Conservation (phyloP, 1,139 yeast species). For the Hyphopichia fennica region DNA sequence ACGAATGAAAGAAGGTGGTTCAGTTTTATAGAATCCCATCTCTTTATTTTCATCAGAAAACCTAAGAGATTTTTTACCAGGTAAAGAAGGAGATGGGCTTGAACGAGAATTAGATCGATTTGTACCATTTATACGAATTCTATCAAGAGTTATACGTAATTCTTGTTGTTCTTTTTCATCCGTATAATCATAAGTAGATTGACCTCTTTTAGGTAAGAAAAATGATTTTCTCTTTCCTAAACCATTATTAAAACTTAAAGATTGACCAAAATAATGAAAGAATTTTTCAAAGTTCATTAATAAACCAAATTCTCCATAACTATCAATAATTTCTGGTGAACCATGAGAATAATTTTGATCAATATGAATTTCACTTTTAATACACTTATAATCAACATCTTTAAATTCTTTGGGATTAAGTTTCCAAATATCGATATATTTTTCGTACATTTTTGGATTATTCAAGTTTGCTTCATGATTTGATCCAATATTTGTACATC, state of each 20-base stretch:
- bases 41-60: slow-evolving; percentile 1
- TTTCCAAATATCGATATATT: slow-evolving; percentile 8
- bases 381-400: slow-evolving; percentile 6
- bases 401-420: slow-evolving; percentile 6
- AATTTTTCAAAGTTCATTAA: slow-evolving; percentile 9
- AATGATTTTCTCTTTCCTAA: background rate
- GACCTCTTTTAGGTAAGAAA: background rate
- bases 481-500: background rate
- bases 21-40: background rate
- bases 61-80: background rate
- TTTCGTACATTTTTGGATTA: slow-evolving; percentile 7
- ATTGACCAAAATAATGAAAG: slow-evolving; percentile 5
- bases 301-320: slow-evolving; percentile 6
- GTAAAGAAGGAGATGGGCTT: background rate
- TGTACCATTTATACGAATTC: background rate
- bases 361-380: slow-evolving; percentile 1
- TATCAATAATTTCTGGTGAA: slow-evolving; percentile 3
- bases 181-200: background rate
- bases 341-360: background rate
- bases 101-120: background rate
- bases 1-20: slow-evolving; percentile 1
- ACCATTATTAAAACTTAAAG: slow-evolving; percentile 3
- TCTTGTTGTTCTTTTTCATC: slow-evolving; percentile 1
- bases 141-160: background rate
- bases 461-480: background rate